Evolutionary conservation across 73 alveolate genomes (phyloP), one percentile per base, ranked within the genome.

Genomic region (Paramecium sexaurelia): DNA sequence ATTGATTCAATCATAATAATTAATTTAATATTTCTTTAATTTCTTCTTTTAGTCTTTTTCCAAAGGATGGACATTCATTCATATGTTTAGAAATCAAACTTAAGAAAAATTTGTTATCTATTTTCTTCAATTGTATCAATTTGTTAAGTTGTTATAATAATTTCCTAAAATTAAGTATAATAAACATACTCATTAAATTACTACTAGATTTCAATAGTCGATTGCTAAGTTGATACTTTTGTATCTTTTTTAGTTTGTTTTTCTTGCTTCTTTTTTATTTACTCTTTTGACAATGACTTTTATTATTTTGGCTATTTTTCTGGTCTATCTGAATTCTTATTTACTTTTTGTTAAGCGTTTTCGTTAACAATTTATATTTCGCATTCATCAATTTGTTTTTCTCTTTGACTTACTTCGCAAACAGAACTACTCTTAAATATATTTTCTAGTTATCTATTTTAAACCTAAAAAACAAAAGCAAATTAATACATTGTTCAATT

Each of bases 1-100:
- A 78, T 78, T 78, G 90, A 33, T 73, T 73, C 90, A 22, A 78
- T 78, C 68, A 78, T 78, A 37, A 78, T 71, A 71, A 71, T 71
- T 71, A 71, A 35, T 71, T 35, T 71, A 71, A 71, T 15, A 71
- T 40, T n/a, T 20, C 55, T 19, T 35, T 71, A n/a, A 71, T 35
- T 32, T 71, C 61, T 10, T 71, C 86, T 78, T 78, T 78, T 4
- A 78, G 32, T 78, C 40, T 41, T 43, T 78, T 78, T 22, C 61
- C 90, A 61, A 78, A 78, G 1, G 17, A 13, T 0, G 90, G 90
- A 24, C 90, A 78, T 39, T 78, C 75, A 78, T 78, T 43, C 1
- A 78, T 10, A 78, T 78, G 90, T 43, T 78, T 78, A 8, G 45
- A 37, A 15, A 75, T 57, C 24, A 75, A 20, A 10, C 17, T 40